Conservation (phyloP, 2,329 filamentous ascomycete genomes). For the Pseudocercospora musae region DNA sequence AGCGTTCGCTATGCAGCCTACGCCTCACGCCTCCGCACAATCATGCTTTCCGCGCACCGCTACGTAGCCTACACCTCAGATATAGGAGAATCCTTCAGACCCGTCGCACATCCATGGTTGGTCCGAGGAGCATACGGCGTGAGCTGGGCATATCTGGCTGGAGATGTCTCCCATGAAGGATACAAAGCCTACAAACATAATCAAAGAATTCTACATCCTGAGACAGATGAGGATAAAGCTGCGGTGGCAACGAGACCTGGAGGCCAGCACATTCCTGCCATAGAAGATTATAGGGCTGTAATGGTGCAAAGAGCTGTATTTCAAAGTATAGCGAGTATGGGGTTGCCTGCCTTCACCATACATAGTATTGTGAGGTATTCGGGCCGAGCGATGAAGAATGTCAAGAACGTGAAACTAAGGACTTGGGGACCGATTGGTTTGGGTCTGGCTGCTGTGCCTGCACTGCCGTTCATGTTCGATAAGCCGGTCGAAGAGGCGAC, state of each 20-base stretch:
- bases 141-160: conserved; percentile 87
- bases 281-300: conserved; percentile 87
- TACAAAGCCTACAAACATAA: conserved; percentile 94
- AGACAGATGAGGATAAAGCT: conserved; percentile 45
- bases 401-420: conserved; percentile 70
- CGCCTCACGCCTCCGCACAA: conserved; percentile 61
- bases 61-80: conserved; percentile 96
- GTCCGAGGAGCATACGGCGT: conserved; percentile 83
- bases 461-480: conserved; percentile 81
- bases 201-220: conserved; percentile 68
- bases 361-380: conserved; percentile 90
- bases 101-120: conserved; percentile 79
- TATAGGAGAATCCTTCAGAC: conserved; percentile 93
- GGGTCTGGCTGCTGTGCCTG: conserved; percentile 66
- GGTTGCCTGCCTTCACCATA: conserved; percentile 87
- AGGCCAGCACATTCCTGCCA: conserved; percentile 54
- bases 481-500: conserved; percentile 89
- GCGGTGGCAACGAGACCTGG: conserved; percentile 16
- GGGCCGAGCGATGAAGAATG: conserved; percentile 76
- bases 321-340: conserved; percentile 89
- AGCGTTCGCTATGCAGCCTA: conserved; percentile 91
- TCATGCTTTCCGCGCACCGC: conserved; percentile 84
- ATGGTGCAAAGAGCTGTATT: conserved; percentile 90
- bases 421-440: conserved; percentile 88
- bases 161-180: conserved; percentile 88